A percentile compares a stretch with the other conserved stretches of the same genome.
Conservation (phyloP, 345 rosid species). For the Euphorbia pulcherrima region DNA sequence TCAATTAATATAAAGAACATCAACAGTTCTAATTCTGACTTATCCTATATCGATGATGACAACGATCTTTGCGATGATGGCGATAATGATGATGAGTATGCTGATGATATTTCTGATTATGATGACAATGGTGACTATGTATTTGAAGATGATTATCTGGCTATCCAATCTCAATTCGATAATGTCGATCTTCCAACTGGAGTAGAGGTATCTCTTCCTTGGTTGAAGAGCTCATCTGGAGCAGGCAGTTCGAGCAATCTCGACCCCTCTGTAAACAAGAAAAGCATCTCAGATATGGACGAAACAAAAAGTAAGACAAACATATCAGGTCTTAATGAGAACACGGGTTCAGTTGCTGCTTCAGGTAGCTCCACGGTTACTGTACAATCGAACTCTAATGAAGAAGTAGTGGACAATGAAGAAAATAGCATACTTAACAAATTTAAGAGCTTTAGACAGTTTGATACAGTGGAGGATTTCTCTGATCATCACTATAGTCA, state of each 20-base stretch:
- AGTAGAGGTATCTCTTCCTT: slow-evolving; percentile 45
- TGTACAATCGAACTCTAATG: slow-evolving; percentile 26
- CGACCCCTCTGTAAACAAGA: slow-evolving; percentile 16
- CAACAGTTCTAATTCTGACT: slow-evolving; percentile 35
- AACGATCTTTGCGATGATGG: slow-evolving; percentile 13
- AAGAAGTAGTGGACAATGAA: slow-evolving; percentile 20
- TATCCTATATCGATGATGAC: slow-evolving; percentile 25
- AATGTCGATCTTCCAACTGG: slow-evolving; percentile 57
- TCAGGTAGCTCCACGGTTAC: slow-evolving; percentile 23
- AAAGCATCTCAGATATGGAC: slow-evolving; percentile 6
- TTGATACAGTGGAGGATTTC: slow-evolving; percentile 51
- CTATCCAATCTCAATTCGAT: slow-evolving; percentile 45
- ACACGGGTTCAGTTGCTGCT: slow-evolving; percentile 18
- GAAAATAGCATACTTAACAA: slow-evolving; percentile 19
- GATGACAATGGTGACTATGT: slow-evolving; percentile 21
- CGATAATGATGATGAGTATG: slow-evolving; percentile 9
- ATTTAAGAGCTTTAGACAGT: slow-evolving; percentile 34
- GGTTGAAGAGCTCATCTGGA: slow-evolving; percentile 31
- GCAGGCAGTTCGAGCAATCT: slow-evolving; percentile 14
- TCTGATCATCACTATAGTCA: slow-evolving; percentile 44
- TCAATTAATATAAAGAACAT: slow-evolving; percentile 24
- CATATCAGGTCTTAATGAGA: slow-evolving; percentile 15
- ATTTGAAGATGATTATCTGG: slow-evolving; percentile 27
- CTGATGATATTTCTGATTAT: background rate
- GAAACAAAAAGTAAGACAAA: slow-evolving; percentile 6